These are phyloP conservation scores for Hypoxylon sp. DNA, from an alignment of 2,329 filamentous ascomycete genomes.

Conservation along the genomic window DNA sequence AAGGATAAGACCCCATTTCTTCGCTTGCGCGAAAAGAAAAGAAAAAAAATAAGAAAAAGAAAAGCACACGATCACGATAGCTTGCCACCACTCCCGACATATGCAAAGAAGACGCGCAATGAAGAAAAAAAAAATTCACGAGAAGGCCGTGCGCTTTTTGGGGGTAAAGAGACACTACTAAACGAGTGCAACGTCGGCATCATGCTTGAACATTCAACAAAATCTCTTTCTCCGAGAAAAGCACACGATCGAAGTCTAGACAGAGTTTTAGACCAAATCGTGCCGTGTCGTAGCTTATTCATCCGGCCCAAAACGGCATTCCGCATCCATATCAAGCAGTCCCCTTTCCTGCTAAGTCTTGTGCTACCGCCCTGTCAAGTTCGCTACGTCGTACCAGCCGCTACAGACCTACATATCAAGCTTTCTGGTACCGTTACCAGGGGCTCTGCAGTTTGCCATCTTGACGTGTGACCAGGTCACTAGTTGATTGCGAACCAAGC, in stretches of 20 bases:
- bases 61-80: constrained; percentile 28
- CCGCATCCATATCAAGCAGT: constrained; percentile 29
- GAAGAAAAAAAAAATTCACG: constrained; percentile 24
- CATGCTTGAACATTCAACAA: constrained; percentile 32
- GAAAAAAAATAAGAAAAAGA: constrained; percentile 9
- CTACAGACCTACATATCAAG: constrained; percentile 40
- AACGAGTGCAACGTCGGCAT: constrained; percentile 45
- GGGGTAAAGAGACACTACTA: constrained; percentile 28
- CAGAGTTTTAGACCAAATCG: constrained; percentile 4
- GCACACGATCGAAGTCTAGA: constrained; percentile 34
- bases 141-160: constrained; percentile 30
- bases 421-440: constrained; percentile 43
- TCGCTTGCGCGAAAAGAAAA: constrained; percentile 15
- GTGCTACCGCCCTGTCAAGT: constrained; percentile 28
- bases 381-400: constrained; percentile 35
- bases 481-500: constrained; percentile 29
- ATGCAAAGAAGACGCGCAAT: constrained; percentile 34
- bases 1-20: constrained; percentile 16
- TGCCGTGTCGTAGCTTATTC: constrained; percentile 22
- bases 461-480: constrained; percentile 37
- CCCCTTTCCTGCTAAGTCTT: not conserved
- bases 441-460: constrained; percentile 33
- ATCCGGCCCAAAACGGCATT: constrained; percentile 33
- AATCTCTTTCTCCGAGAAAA: constrained; percentile 23
- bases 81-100: constrained; percentile 30